Evolutionary conservation across 306 rosid genomes (phyloP), one percentile per base, ranked within the genome.

Genomic region (Abrus pulchellus): DNA sequence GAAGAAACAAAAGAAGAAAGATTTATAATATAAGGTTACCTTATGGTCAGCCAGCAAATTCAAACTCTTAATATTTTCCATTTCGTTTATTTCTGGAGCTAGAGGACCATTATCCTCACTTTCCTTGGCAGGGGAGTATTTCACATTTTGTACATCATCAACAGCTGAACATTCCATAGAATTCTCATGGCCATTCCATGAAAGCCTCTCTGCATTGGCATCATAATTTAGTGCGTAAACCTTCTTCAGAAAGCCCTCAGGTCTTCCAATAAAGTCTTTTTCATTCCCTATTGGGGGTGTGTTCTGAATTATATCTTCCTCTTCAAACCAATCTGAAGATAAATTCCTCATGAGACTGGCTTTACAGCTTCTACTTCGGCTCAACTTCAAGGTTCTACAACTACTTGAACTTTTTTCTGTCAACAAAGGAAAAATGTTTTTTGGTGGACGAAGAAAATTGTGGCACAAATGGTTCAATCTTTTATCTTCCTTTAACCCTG

Each of bases 321-420:
- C 79, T 38, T 89, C 90, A 83, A 89, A 86, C 97, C 89, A 89
- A 81, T 69, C 66, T 7, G 79, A 68, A 70, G 89, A 74, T 40
- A 59, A 61, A 73, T 75, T 79, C 85, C 80, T 72, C 88, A 86
- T 75, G 70, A 93, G 81, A 81, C 87, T 87, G 27, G 93, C 94
- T 85, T 79, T 90, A 83, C 98, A 92, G 63, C 97, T 96, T 84
- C 90, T 88, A 84, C 94, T 96, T 84, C 90, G 88, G 63, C 84
- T 82, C 50, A 89, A 71, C 77, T 55, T 86, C 79, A 83, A 67
- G 44, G 72, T 36, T 64, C 87, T 83, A 78, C 87, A 81, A 72
- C 80, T 75, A 48, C 80, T 71, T 27, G 54, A 53, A 62, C 74
- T 82, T 27, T 68, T 75, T 72, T 83, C 88, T 36, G 78, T 49